Evolutionary conservation across 176 grass and related monocot species (phyloP).

Genomic region (Eragrostis curvula): DNA sequence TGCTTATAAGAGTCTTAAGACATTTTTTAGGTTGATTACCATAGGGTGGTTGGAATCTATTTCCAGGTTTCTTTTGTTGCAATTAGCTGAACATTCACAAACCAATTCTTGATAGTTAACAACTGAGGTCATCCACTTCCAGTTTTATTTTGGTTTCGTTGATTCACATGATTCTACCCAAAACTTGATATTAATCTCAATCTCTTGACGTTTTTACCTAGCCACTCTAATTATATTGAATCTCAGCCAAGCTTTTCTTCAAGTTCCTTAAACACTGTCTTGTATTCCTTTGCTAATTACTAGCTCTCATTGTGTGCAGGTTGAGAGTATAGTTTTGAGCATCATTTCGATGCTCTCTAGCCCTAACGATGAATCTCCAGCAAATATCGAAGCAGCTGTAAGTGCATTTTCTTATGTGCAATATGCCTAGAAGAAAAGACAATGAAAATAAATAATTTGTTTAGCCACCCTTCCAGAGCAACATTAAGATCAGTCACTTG

Average conservation of each 20-base stretch:
- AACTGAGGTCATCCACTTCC: background rate
- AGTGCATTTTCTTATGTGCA: constrained; percentile 50
- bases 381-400: constrained; percentile 95
- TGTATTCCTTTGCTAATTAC: background rate
- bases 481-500: background rate
- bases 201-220: background rate
- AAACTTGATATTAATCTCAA: background rate
- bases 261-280: constrained; percentile 7
- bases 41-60: background rate
- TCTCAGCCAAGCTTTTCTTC: background rate
- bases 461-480: background rate
- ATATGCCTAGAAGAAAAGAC: background rate
- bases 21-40: background rate
- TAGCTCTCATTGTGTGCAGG: constrained; percentile 52
- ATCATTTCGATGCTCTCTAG: constrained; percentile 98
- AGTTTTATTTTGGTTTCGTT: background rate
- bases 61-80: constrained; percentile 11
- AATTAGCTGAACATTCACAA: background rate
- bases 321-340: constrained; percentile 95
- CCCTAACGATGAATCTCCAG: constrained; percentile 90
- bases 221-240: background rate
- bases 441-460: background rate
- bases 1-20: too few relatives aligned
- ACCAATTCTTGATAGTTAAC: background rate
- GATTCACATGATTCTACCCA: background rate